A percentile compares a stretch with the other conserved stretches of the same genome.
Evolutionary conservation across 768 basidiomycete species (phyloP).

Genomic region (Kwoniella sp.): DNA sequence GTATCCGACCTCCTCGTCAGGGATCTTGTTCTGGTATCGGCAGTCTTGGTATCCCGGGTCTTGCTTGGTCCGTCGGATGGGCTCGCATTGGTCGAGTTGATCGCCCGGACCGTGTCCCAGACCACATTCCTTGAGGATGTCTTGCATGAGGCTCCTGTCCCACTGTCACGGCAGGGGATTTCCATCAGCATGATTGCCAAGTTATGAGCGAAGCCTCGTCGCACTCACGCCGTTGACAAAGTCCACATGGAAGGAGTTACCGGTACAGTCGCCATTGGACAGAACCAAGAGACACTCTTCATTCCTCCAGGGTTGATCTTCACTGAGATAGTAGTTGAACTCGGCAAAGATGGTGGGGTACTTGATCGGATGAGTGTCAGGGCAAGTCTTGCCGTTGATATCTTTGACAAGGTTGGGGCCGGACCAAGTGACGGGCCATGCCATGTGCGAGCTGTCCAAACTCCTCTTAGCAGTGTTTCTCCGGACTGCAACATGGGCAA

Average conservation of each 20-base stretch:
- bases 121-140: constrained; percentile 30
- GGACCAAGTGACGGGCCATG: constrained; percentile 27
- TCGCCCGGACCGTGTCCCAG: constrained; percentile 28
- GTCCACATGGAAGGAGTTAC: constrained; percentile 37
- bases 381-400: constrained; percentile 27
- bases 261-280: constrained; percentile 34
- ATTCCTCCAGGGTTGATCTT: constrained; percentile 34
- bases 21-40: constrained; percentile 30
- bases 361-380: constrained; percentile 23
- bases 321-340: constrained; percentile 30
- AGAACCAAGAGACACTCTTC: constrained; percentile 33
- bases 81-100: constrained; percentile 18
- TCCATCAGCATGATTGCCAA: neutral
- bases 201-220: neutral
- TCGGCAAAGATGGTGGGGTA: constrained; percentile 44
- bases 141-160: constrained; percentile 17
- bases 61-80: constrained; percentile 19
- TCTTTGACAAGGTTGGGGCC: constrained; percentile 17
- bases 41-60: constrained; percentile 17
- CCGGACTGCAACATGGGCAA: neutral
- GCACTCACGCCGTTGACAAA: constrained; percentile 34
- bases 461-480: neutral
- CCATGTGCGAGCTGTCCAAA: constrained; percentile 37
- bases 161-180: constrained; percentile 21
- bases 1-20: constrained; percentile 41